Evolutionary conservation across 768 basidiomycete species (phyloP).

Genomic region (Mycena maculata): DNA sequence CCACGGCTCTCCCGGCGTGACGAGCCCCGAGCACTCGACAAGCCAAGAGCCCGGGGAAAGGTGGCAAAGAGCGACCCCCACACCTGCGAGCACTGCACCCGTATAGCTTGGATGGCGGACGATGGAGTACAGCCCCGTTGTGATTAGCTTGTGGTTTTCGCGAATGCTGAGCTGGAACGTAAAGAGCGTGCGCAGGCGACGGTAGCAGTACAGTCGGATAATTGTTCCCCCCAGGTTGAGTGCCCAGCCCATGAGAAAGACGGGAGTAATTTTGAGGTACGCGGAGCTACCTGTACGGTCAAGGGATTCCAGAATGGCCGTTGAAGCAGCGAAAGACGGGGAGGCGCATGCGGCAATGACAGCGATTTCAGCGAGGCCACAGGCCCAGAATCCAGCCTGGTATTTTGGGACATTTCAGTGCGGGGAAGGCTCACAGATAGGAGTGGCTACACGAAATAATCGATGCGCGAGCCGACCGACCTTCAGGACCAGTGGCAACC

Average conservation of each 20-base stretch:
- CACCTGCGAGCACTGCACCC: slow-evolving; percentile 33
- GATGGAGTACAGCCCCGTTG: slow-evolving; percentile 40
- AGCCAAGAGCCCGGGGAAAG: slow-evolving; percentile 32
- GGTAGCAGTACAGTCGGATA: slow-evolving; percentile 38
- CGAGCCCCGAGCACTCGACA: slow-evolving; percentile 19
- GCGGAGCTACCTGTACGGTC: neutral
- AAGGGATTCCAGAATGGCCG: slow-evolving; percentile 29
- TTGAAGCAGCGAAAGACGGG: slow-evolving; percentile 1
- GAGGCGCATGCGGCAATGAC: slow-evolving; percentile 34
- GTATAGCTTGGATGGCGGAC: slow-evolving; percentile 48
- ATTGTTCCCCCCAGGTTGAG: neutral
- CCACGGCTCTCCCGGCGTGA: neutral
- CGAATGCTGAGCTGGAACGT: slow-evolving; percentile 48
- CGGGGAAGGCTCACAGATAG: neutral
- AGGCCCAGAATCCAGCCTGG: slow-evolving; percentile 38
- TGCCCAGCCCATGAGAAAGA: neutral
- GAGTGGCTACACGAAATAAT: slow-evolving; percentile 5
- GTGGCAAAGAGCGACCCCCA: slow-evolving; percentile 35
- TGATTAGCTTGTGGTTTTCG: slow-evolving; percentile 42
- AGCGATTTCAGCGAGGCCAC: slow-evolving; percentile 35
- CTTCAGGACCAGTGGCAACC: slow-evolving; percentile 35
- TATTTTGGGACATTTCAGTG: neutral
- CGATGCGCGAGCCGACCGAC: slow-evolving; percentile 20
- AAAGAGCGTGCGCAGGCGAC: slow-evolving; percentile 6
- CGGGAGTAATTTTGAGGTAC: neutral